phyloP scores from a whole-genome alignment of 495 filamentous ascomycete genomes.

The Umbilicaria muhlenbergii region DNA sequence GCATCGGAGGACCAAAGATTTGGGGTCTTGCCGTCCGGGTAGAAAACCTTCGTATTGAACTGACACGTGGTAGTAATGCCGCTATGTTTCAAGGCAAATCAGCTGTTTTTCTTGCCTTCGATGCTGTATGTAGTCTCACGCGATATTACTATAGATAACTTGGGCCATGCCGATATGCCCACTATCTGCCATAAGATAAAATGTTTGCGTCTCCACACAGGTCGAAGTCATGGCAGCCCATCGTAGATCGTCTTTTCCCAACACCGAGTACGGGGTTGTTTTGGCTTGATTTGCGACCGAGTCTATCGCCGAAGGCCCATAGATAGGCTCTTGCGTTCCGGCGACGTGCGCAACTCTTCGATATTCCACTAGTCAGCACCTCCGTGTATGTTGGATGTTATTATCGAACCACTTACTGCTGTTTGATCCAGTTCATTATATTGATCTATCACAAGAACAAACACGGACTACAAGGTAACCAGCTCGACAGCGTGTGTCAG shows the following conservation, averaged over 20 bases:
- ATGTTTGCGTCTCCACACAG: slow-evolving; percentile 89
- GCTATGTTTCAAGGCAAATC: slow-evolving; percentile 24
- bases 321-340: slow-evolving; percentile 91
- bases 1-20: slow-evolving; percentile 68
- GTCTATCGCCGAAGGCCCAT: slow-evolving; percentile 78
- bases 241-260: slow-evolving; percentile 60
- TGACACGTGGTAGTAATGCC: slow-evolving; percentile 81
- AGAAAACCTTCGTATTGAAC: slow-evolving; percentile 86
- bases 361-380: slow-evolving; percentile 1
- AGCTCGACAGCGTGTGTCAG: too few relatives aligned
- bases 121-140: slow-evolving; percentile 38
- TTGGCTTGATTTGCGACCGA: slow-evolving; percentile 69
- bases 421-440: slow-evolving; percentile 56
- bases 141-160: slow-evolving; percentile 95
- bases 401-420: slow-evolving; percentile 35
- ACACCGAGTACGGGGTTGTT: slow-evolving; percentile 63
- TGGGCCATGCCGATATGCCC: slow-evolving; percentile 69
- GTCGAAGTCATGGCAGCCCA: slow-evolving; percentile 74
- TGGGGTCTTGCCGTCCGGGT: slow-evolving; percentile 46
- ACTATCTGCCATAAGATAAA: slow-evolving; percentile 71
- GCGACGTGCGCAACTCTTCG: slow-evolving; percentile 75
- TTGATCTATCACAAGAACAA: neutral
- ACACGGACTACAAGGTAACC: neutral
- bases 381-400: neutral
- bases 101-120: neutral